Percentiles rank a stretch among this genome's conserved stretches.
These are phyloP conservation scores for Choiromyces venosus DNA, from an alignment of 495 filamentous ascomycete genomes.

Conservation along the genomic window DNA sequence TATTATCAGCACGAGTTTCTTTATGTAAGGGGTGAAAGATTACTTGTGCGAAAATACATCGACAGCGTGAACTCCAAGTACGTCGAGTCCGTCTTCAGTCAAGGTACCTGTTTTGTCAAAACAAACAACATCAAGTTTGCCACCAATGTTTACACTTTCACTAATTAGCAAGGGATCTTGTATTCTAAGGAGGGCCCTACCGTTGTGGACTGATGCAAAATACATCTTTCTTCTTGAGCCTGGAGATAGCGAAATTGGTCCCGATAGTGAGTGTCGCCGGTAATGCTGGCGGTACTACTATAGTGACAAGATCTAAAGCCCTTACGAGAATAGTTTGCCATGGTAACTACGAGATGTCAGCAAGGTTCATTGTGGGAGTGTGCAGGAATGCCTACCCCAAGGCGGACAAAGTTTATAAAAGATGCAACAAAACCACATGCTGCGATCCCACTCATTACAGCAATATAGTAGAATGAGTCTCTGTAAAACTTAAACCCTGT, in stretches of 20 bases:
- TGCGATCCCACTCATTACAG: slow-evolving; percentile 91
- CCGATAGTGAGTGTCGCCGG: slow-evolving; percentile 95
- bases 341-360: slow-evolving; percentile 52
- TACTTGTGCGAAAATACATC: slow-evolving; percentile 42
- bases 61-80: slow-evolving; percentile 78
- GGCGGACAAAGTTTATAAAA: slow-evolving; percentile 82
- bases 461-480: slow-evolving; percentile 96
- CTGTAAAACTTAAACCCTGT: slow-evolving; percentile 97
- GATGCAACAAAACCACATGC: slow-evolving; percentile 81
- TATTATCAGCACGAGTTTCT: slow-evolving; percentile 19
- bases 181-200: slow-evolving; percentile 37
- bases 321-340: slow-evolving; percentile 88
- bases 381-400: slow-evolving; percentile 52
- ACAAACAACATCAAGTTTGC: slow-evolving; percentile 91
- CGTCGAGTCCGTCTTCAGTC: slow-evolving; percentile 94
- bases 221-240: slow-evolving; percentile 79
- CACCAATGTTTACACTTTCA: slow-evolving; percentile 81
- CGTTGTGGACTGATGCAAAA: slow-evolving; percentile 97
- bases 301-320: slow-evolving; percentile 93
- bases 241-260: slow-evolving; percentile 84
- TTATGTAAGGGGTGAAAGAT: background rate
- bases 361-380: background rate
- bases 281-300: slow-evolving; percentile 94
- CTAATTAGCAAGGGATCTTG: background rate
- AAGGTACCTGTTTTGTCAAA: slow-evolving; percentile 99